These are phyloP conservation scores for Phytophthora pluvialis DNA, from an alignment of 352 stramenopile genomes.

Conservation along the genomic window DNA sequence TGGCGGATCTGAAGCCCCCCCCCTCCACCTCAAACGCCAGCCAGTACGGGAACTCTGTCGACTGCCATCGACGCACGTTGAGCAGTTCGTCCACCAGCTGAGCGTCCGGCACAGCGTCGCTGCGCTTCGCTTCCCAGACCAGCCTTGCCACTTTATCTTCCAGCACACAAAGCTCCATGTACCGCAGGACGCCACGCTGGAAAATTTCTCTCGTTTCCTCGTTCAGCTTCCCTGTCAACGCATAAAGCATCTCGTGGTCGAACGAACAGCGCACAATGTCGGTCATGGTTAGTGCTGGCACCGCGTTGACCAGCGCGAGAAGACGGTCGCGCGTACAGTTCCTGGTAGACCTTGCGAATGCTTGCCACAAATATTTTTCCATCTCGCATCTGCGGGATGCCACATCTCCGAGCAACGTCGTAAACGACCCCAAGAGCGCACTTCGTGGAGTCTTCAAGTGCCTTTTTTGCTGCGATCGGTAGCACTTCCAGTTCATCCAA, in stretches of 20 bases:
- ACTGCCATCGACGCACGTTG: constrained; percentile 55
- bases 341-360: constrained; percentile 10
- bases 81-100: constrained; percentile 64
- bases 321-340: constrained; percentile 22
- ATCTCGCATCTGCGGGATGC: constrained; percentile 13
- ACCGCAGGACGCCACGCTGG: constrained; percentile 27
- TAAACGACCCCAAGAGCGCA: constrained; percentile 14
- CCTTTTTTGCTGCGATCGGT: constrained; percentile 31
- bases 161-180: constrained; percentile 74
- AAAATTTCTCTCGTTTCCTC: constrained; percentile 21
- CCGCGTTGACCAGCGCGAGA: constrained; percentile 31
- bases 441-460: constrained; percentile 5
- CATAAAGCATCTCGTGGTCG: constrained; percentile 39
- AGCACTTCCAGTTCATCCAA: constrained; percentile 45
- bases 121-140: constrained; percentile 12
- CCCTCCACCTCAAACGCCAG: constrained; percentile 90
- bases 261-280: constrained; percentile 52
- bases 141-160: constrained; percentile 78
- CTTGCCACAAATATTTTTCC: constrained; percentile 26
- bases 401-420: constrained; percentile 28
- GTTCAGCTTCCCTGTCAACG: constrained; percentile 37
- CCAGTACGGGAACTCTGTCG: constrained; percentile 71
- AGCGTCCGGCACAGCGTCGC: constrained; percentile 20
- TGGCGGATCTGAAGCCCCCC: constrained; percentile 71
- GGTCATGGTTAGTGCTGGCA: constrained; percentile 32